Conservation (phyloP, 2,329 filamentous ascomycete species). For the Aurifilum marmelostoma region DNA sequence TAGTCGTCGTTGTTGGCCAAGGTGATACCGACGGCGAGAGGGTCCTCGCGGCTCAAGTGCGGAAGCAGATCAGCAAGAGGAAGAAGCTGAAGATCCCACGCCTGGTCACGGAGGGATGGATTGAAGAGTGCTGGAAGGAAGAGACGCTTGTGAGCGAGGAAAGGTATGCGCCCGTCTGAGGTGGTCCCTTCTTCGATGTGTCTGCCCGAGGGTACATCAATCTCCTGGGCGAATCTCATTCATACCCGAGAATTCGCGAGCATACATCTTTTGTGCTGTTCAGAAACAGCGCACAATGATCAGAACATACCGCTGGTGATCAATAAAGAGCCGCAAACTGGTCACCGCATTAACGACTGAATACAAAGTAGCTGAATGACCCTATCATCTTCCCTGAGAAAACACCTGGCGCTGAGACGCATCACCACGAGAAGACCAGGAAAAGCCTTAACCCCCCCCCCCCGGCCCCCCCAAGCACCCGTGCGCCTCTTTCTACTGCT, state of each 20-base stretch:
- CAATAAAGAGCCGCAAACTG: not conserved
- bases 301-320: not conserved
- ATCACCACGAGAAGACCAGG: not conserved
- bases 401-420: not conserved
- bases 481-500: too few species aligned
- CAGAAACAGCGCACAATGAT: not conserved
- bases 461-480: too few species aligned
- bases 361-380: not conserved
- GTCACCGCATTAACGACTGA: not conserved
- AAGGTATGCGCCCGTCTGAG: constrained; percentile 44
- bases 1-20: constrained; percentile 64
- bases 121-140: constrained; percentile 80
- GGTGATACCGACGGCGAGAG: constrained; percentile 43
- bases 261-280: not conserved
- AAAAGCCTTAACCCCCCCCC: too few species aligned
- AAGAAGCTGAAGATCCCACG: constrained; percentile 59
- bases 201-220: too few species aligned
- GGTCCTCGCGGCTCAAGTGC: constrained; percentile 47
- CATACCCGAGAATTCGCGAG: not conserved
- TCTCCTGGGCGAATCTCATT: not conserved
- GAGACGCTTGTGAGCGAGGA: constrained; percentile 82
- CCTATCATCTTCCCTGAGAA: not conserved
- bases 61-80: constrained; percentile 49
- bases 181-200: not conserved
- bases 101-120: constrained; percentile 72